A percentile compares a stretch with the other conserved stretches of the same genome.
Evolutionary conservation across 2,329 filamentous ascomycete genomes (phyloP).

Genomic region (Aspergillus aculeatinus): DNA sequence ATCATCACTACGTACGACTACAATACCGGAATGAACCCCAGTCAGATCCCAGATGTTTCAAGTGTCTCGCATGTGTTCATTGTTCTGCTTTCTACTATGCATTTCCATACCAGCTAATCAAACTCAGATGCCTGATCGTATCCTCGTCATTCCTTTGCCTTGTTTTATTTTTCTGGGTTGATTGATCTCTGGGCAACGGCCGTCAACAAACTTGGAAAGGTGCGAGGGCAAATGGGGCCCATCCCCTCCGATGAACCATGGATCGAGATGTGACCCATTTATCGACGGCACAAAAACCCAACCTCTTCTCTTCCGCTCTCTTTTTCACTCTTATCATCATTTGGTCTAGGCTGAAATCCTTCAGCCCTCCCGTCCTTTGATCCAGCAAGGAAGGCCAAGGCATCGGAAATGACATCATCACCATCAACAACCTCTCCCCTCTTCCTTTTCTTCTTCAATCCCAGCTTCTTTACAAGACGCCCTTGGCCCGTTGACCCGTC

Average conservation of each 20-base stretch:
- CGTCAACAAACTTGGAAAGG: constrained; percentile 7
- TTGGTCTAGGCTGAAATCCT: background rate
- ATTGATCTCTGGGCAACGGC: background rate
- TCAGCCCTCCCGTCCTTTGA: background rate
- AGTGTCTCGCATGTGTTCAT: background rate
- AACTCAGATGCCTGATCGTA: background rate
- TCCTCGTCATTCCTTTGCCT: background rate
- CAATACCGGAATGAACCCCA: background rate
- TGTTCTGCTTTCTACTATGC: background rate
- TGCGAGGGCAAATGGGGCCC: background rate
- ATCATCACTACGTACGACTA: background rate
- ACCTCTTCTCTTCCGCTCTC: background rate
- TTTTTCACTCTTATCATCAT: background rate
- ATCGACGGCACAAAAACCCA: background rate
- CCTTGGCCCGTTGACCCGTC: constrained; percentile 34
- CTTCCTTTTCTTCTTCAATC: too few species aligned
- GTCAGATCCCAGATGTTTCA: background rate
- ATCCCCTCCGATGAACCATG: constrained; percentile 2
- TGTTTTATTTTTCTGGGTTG: background rate
- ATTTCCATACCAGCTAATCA: background rate
- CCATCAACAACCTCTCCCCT: background rate
- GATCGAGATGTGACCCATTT: background rate
- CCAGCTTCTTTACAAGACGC: constrained; percentile 19
- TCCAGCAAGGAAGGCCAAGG: background rate
- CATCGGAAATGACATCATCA: constrained; percentile 7